A percentile compares a stretch with the other conserved stretches of the same genome.
Conservation (phyloP, 306 rosid species). For the Trifolium subterraneum region DNA sequence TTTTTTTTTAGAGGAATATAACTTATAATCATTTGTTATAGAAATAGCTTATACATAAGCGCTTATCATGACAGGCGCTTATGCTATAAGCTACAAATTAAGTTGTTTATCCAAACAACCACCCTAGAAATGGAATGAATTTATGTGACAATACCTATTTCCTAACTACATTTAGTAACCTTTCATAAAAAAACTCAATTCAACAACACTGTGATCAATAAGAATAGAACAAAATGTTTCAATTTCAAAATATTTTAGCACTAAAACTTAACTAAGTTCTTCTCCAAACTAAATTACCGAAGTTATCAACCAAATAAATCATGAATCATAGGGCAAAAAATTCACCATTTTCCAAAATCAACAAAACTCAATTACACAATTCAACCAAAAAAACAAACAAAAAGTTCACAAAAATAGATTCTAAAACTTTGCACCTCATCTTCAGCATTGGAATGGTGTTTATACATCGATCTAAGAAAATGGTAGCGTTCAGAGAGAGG, state of each 20-base stretch:
- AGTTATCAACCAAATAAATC: slow-evolving; percentile 27
- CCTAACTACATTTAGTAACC: slow-evolving; percentile 18
- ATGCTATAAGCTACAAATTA: no score
- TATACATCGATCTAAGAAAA: slow-evolving; percentile 87
- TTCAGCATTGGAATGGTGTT: slow-evolving; percentile 96
- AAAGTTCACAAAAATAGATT: background rate
- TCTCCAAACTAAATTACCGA: slow-evolving; percentile 24
- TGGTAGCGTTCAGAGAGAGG: slow-evolving; percentile 74
- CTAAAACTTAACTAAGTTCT: slow-evolving; percentile 15
- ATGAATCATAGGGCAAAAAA: background rate
- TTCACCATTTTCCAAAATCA: slow-evolving; percentile 14
- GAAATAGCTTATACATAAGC: no score
- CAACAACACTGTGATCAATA: background rate
- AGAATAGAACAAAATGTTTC: slow-evolving; percentile 15
- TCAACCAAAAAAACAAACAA: slow-evolving; percentile 1
- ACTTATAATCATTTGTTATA: background rate
- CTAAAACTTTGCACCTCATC: slow-evolving; percentile 76
- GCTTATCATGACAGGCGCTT: no score
- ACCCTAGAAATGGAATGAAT: slow-evolving; percentile 1
- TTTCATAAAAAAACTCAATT: background rate
- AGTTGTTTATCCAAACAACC: no score
- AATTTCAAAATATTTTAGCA: slow-evolving; percentile 24
- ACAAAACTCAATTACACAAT: slow-evolving; percentile 20
- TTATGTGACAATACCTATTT: slow-evolving; percentile 16
- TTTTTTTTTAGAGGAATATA: no score